A percentile compares a stretch with the other conserved stretches of the same genome.
phyloP scores from a whole-genome alignment of 805 yeast genomes.

The Ogataea trehalophila region DNA sequence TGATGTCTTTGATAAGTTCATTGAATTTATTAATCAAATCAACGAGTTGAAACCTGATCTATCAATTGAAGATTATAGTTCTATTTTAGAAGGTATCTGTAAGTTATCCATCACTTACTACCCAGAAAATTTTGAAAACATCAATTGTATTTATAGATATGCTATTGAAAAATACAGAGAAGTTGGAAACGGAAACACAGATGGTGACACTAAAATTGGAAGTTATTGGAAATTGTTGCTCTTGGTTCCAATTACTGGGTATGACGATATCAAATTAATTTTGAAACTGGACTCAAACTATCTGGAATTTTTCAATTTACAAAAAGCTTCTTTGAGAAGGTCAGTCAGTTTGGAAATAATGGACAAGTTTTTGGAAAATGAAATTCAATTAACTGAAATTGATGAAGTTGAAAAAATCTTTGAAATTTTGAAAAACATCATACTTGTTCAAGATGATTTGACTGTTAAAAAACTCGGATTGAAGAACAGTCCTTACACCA shows the following conservation, averaged over 20 bases:
- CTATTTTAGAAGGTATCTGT: slow-evolving; percentile 60
- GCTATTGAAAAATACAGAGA: slow-evolving; percentile 37
- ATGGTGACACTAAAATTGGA: slow-evolving; percentile 26
- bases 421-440: slow-evolving; percentile 51
- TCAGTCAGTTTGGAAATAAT: slow-evolving; percentile 58
- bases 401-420: slow-evolving; percentile 59
- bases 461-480: slow-evolving; percentile 39
- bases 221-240: slow-evolving; percentile 34
- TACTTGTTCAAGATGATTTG: slow-evolving; percentile 28
- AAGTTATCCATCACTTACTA: slow-evolving; percentile 63
- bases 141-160: slow-evolving; percentile 57
- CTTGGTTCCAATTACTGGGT: slow-evolving; percentile 44
- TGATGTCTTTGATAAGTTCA: slow-evolving; percentile 55
- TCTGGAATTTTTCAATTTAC: slow-evolving; percentile 49
- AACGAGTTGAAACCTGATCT: slow-evolving; percentile 57
- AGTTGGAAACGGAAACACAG: slow-evolving; percentile 9
- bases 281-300: slow-evolving; percentile 44
- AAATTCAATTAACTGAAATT: slow-evolving; percentile 32
- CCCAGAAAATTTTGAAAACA: slow-evolving; percentile 53
- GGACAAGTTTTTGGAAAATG: slow-evolving; percentile 44
- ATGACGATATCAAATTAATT: slow-evolving; percentile 30
- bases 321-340: slow-evolving; percentile 47
- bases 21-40: slow-evolving; percentile 57
- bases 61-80: slow-evolving; percentile 60
- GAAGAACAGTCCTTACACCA: slow-evolving; percentile 3